These are phyloP conservation scores for Cornus kousa DNA, from an alignment of 148 eudicot genomes.

Conservation along the genomic window DNA sequence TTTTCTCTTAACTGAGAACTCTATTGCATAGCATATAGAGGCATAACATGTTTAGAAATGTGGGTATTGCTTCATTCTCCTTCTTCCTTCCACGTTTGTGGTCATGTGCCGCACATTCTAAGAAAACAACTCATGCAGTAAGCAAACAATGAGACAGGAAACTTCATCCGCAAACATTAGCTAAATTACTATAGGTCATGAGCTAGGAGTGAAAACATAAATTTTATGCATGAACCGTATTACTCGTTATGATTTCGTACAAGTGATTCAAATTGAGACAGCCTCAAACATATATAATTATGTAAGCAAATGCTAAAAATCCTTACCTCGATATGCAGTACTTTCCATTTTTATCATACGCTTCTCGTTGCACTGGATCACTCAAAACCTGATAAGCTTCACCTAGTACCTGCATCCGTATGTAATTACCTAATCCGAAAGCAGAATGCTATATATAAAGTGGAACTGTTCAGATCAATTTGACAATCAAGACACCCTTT, in stretches of 20 bases:
- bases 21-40: too few relatives aligned
- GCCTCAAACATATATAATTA: neutral
- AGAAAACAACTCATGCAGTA: neutral
- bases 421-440: neutral
- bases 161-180: neutral
- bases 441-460: neutral
- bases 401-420: conserved; percentile 55
- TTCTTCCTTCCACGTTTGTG: neutral
- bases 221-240: neutral
- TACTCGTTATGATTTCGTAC: neutral
- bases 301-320: neutral
- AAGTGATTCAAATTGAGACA: too few relatives aligned
- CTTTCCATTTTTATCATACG: conserved; percentile 84
- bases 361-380: conserved; percentile 78
- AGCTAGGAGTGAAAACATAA: neutral
- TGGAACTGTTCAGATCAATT: neutral
- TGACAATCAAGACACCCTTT: neutral
- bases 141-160: neutral
- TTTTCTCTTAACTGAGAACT: neutral
- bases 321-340: conserved; percentile 67
- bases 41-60: neutral
- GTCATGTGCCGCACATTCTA: too few relatives aligned
- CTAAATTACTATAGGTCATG: neutral
- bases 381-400: conserved; percentile 96
- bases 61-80: neutral